Percentiles rank a stretch among this genome's conserved stretches.
Conservation (phyloP, 2,329 filamentous ascomycete genomes). For the Nemania sp. region DNA sequence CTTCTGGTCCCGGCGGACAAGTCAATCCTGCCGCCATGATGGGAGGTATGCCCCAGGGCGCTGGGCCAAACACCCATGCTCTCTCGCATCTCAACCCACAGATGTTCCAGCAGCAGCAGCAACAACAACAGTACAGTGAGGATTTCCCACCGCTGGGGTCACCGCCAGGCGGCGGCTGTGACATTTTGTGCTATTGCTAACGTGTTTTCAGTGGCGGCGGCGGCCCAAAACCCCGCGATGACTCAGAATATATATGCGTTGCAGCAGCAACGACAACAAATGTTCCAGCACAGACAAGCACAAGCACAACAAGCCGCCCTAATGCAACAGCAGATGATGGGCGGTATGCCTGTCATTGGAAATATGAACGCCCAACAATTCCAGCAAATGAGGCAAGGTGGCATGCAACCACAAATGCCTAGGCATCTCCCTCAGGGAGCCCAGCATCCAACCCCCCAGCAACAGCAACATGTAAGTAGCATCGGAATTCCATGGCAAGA, state of each 20-base stretch:
- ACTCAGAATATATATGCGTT: conserved; percentile 27
- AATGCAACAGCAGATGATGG: conserved; percentile 41
- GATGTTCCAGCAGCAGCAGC: conserved; percentile 56
- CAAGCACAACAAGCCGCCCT: conserved; percentile 35
- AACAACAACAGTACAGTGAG: conserved; percentile 42
- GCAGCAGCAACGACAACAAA: conserved; percentile 37
- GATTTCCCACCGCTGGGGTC: conserved; percentile 7
- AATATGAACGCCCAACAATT: conserved; percentile 48
- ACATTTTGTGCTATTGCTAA: conserved; percentile 5
- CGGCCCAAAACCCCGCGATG: conserved; percentile 21
- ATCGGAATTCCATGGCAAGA: neutral
- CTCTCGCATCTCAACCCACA: conserved; percentile 73
- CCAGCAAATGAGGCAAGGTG: conserved; percentile 46
- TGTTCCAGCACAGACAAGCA: conserved; percentile 35
- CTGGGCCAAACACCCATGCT: conserved; percentile 68
- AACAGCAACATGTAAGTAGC: conserved; percentile 34
- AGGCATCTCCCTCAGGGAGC: conserved; percentile 42
- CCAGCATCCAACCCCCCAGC: conserved; percentile 36
- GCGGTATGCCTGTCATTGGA: conserved; percentile 49
- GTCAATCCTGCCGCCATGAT: conserved; percentile 76
- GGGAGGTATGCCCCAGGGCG: conserved; percentile 74
- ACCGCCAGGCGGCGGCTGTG: neutral
- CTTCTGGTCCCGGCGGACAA: conserved; percentile 72
- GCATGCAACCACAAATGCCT: conserved; percentile 46
- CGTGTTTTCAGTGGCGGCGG: conserved; percentile 5